A percentile compares a stretch with the other conserved stretches of the same genome.
phyloP scores from a whole-genome alignment of 495 filamentous ascomycete genomes.

The Cudoniella acicularis region DNA sequence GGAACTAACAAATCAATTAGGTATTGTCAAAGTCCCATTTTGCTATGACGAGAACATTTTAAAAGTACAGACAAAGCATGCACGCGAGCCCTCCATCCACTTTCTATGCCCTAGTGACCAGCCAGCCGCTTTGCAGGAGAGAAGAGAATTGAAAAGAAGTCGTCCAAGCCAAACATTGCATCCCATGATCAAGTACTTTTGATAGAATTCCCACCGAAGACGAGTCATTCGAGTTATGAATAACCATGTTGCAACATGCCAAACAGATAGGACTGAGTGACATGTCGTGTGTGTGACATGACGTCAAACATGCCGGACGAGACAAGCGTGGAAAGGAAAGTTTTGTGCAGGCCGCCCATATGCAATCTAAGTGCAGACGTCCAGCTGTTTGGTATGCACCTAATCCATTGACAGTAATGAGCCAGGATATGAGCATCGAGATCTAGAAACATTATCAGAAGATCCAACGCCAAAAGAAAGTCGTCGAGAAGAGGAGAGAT shows the following conservation, averaged over 20 bases:
- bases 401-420: slow-evolving; percentile 13
- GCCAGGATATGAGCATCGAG: slow-evolving; percentile 11
- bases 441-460: slow-evolving; percentile 22
- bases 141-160: slow-evolving; percentile 8
- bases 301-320: slow-evolving; percentile 1
- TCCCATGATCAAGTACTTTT: slow-evolving; percentile 20
- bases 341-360: slow-evolving; percentile 21
- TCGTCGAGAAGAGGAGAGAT: slow-evolving; percentile 23
- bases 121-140: slow-evolving; percentile 11
- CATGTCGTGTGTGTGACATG: slow-evolving; percentile 2
- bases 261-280: slow-evolving; percentile 1
- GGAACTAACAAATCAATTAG: not conserved
- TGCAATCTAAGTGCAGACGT: slow-evolving; percentile 20
- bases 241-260: slow-evolving; percentile 9
- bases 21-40: slow-evolving; percentile 9
- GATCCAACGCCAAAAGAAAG: slow-evolving; percentile 32
- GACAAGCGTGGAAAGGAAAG: slow-evolving; percentile 6
- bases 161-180: slow-evolving; percentile 4
- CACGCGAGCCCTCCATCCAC: slow-evolving; percentile 16
- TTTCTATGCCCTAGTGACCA: slow-evolving; percentile 13
- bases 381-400: slow-evolving; percentile 11
- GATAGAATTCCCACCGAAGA: slow-evolving; percentile 7
- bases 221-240: not conserved
- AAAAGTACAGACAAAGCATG: slow-evolving; percentile 24
- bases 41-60: slow-evolving; percentile 28